A percentile compares a stretch with the other conserved stretches of the same genome.
Conservation (phyloP, 805 yeast genomes). For the Candida bentonensis region DNA sequence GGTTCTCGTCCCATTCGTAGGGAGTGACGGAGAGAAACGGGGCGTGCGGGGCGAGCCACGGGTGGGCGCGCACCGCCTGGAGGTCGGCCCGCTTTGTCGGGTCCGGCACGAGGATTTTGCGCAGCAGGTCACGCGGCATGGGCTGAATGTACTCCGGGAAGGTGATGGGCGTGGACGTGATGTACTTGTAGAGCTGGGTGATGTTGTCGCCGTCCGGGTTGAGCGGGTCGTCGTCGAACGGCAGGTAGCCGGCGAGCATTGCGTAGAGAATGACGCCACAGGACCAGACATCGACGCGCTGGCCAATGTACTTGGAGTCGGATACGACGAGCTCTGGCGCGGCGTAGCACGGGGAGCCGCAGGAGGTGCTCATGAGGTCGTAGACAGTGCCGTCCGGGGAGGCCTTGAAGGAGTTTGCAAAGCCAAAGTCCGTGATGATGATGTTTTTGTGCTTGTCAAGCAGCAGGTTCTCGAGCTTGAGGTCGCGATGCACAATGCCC, state of each 20-base stretch:
- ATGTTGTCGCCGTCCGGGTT: conserved; percentile 95
- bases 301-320: conserved; percentile 75
- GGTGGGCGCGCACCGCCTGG: conserved; percentile 60
- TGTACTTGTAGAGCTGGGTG: conserved; percentile 78
- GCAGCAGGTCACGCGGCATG: conserved; percentile 74
- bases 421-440: conserved; percentile 84
- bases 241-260: conserved; percentile 92
- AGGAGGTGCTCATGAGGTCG: conserved; percentile 84
- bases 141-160: conserved; percentile 92
- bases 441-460: conserved; percentile 79
- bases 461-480: conserved; percentile 59
- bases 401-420: conserved; percentile 65
- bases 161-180: conserved; percentile 79
- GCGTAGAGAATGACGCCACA: conserved; percentile 92
- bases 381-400: conserved; percentile 17
- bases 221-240: conserved; percentile 93
- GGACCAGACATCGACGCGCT: conserved; percentile 94
- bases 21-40: conserved; percentile 75
- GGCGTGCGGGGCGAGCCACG: conserved; percentile 79
- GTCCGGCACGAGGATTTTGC: conserved; percentile 70
- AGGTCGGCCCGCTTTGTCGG: conserved; percentile 64
- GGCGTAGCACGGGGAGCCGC: conserved; percentile 98
- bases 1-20: conserved; percentile 67
- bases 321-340: conserved; percentile 94
- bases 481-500: conserved; percentile 67